These are phyloP conservation scores for Ustilago xerochloae DNA, from an alignment of 1,284 basidiomycete genomes.

Conservation along the genomic window DNA sequence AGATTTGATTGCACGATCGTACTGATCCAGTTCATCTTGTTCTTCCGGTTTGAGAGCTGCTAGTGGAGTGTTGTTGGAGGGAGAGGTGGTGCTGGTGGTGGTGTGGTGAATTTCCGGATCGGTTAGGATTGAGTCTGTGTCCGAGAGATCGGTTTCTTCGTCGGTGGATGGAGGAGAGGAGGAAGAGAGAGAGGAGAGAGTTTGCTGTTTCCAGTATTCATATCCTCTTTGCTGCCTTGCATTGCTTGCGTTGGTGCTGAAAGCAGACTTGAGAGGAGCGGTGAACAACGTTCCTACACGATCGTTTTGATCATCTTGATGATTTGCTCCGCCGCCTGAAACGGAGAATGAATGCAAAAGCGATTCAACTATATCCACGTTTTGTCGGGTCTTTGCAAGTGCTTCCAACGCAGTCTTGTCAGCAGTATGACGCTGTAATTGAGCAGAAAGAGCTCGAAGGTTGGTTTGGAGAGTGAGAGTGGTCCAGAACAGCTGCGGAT, in stretches of 20 bases:
- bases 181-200: background rate
- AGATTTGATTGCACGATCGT: constrained; percentile 11
- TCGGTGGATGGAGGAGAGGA: constrained; percentile 1
- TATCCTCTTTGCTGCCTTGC: background rate
- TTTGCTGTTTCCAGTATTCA: constrained; percentile 27
- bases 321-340: background rate
- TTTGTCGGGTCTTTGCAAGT: constrained; percentile 31
- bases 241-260: background rate
- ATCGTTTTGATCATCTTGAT: no score
- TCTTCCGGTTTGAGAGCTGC: constrained; percentile 9
- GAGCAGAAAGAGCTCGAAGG: constrained; percentile 16
- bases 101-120: constrained; percentile 31
- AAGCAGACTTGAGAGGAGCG: constrained; percentile 6
- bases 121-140: constrained; percentile 35
- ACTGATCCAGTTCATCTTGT: constrained; percentile 23
- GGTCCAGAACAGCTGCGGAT: constrained; percentile 38
- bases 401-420: constrained; percentile 8
- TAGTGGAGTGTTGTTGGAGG: no score
- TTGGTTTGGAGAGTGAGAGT: constrained; percentile 27
- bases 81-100: background rate
- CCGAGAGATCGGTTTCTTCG: constrained; percentile 8
- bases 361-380: constrained; percentile 22
- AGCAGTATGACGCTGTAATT: background rate
- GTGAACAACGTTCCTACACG: constrained; percentile 17
- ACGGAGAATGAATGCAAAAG: constrained; percentile 15